Percentiles rank a stretch among this genome's conserved stretches.
Evolutionary conservation across 805 yeast species (phyloP).

Genomic region (Pichia scutulata): DNA sequence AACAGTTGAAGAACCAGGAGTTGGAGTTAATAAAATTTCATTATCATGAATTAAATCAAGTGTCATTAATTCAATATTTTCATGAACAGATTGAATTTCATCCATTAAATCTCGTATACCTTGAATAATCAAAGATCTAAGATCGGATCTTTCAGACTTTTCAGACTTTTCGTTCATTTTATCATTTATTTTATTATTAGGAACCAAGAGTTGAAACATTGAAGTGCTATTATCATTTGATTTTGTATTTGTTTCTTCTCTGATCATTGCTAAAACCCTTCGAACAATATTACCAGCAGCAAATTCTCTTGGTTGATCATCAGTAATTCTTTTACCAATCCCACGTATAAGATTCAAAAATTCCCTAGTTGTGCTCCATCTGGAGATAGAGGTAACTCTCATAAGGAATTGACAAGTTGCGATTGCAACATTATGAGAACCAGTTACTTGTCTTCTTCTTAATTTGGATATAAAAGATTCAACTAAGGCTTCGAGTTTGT

Average conservation of each 20-base stretch:
- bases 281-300: slow-evolving; percentile 87
- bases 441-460: slow-evolving; percentile 77
- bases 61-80: slow-evolving; percentile 84
- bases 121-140: slow-evolving; percentile 80
- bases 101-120: slow-evolving; percentile 89
- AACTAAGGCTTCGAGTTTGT: slow-evolving; percentile 25
- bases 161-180: slow-evolving; percentile 13
- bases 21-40: slow-evolving; percentile 80
- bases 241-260: slow-evolving; percentile 71
- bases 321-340: slow-evolving; percentile 61
- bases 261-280: slow-evolving; percentile 74
- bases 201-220: slow-evolving; percentile 74
- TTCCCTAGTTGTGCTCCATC: slow-evolving; percentile 77
- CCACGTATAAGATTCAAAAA: slow-evolving; percentile 63
- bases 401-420: slow-evolving; percentile 81
- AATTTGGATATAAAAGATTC: slow-evolving; percentile 38
- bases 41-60: slow-evolving; percentile 92
- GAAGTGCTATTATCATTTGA: slow-evolving; percentile 41
- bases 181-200: slow-evolving; percentile 13
- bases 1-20: slow-evolving; percentile 88
- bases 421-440: slow-evolving; percentile 75
- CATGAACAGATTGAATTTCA: slow-evolving; percentile 83
- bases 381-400: slow-evolving; percentile 80
- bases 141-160: slow-evolving; percentile 38
- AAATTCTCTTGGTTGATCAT: slow-evolving; percentile 85